Evolutionary conservation across 768 basidiomycete genomes (phyloP).

Genomic region (Psilocybe azurescens): DNA sequence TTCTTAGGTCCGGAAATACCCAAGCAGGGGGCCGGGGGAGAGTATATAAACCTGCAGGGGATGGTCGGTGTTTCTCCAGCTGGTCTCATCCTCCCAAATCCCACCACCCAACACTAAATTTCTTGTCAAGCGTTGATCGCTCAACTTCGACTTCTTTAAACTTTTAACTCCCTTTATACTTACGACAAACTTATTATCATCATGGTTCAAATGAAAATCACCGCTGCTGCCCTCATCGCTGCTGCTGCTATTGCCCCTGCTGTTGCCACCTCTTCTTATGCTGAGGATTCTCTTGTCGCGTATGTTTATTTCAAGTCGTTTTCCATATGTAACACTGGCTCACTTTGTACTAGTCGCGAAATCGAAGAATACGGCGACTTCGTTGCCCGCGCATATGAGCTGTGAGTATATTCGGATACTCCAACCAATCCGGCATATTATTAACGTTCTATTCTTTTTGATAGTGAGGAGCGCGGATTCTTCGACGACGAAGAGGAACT

Average conservation of each 20-base stretch:
- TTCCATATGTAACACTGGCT: not conserved
- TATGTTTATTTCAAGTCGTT: constrained; percentile 10
- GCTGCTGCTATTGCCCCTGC: constrained; percentile 26
- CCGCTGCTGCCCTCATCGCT: constrained; percentile 23
- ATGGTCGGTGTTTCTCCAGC: constrained; percentile 23
- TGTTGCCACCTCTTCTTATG: constrained; percentile 19
- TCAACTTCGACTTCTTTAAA: constrained; percentile 10
- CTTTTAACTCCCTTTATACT: constrained; percentile 8
- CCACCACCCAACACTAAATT: constrained; percentile 17
- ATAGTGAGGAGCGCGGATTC: constrained; percentile 3
- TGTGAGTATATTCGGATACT: constrained; percentile 1
- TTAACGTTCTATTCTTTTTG: too few species aligned
- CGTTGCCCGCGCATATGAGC: constrained; percentile 11
- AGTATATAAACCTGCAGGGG: constrained; percentile 22
- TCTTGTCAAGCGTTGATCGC: constrained; percentile 26
- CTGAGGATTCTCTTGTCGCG: constrained; percentile 17
- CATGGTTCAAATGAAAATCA: constrained; percentile 29
- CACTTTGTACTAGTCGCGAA: constrained; percentile 9
- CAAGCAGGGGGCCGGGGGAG: not conserved
- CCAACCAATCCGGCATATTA: too few species aligned
- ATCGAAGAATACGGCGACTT: constrained; percentile 12
- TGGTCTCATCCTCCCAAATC: constrained; percentile 26
- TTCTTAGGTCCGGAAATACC: constrained; percentile 10
- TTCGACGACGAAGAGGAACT: constrained; percentile 10
- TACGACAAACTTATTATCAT: constrained; percentile 12